Conservation (phyloP, 257 asterid species). For the Lantana camara region DNA sequence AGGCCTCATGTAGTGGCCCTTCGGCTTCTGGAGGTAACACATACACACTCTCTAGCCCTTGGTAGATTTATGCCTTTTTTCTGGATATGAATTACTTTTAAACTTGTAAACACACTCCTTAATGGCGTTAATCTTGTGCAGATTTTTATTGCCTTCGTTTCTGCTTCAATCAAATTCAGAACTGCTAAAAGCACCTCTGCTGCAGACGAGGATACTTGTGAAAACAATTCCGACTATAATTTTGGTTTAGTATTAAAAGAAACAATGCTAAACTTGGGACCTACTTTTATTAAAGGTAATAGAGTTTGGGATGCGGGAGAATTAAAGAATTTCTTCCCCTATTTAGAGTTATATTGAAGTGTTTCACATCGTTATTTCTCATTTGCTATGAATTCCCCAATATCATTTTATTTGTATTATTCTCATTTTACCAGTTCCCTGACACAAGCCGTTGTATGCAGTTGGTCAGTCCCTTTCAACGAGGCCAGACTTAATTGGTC, state of each 20-base stretch:
- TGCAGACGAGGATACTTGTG: constrained; percentile 42
- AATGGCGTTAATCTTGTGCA: constrained; percentile 45
- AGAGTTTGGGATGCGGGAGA: constrained; percentile 10
- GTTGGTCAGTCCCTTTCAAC: constrained; percentile 99
- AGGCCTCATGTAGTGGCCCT: constrained; percentile 90
- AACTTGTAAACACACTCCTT: constrained; percentile 21
- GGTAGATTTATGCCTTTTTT: not conserved
- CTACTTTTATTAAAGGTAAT: constrained; percentile 93
- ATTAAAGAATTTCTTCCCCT: constrained; percentile 11
- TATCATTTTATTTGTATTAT: constrained; percentile 17
- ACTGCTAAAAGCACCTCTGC: constrained; percentile 56
- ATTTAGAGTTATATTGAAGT: constrained; percentile 12
- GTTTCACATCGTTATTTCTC: constrained; percentile 15
- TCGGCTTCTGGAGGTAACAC: constrained; percentile 83
- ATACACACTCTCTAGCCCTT: not conserved
- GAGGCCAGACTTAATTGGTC: constrained; percentile 90
- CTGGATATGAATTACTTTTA: not conserved
- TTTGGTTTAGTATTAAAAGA: constrained; percentile 82
- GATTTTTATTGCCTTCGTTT: constrained; percentile 83
- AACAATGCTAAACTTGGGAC: constrained; percentile 89
- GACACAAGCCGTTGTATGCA: constrained; percentile 41
- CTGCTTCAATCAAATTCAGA: constrained; percentile 72
- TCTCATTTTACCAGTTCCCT: constrained; percentile 20
- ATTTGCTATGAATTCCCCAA: constrained; percentile 6
- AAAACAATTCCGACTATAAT: constrained; percentile 51